Conservation (phyloP, 371 early-diverging fungal species). For the Rhizopus delemar region DNA sequence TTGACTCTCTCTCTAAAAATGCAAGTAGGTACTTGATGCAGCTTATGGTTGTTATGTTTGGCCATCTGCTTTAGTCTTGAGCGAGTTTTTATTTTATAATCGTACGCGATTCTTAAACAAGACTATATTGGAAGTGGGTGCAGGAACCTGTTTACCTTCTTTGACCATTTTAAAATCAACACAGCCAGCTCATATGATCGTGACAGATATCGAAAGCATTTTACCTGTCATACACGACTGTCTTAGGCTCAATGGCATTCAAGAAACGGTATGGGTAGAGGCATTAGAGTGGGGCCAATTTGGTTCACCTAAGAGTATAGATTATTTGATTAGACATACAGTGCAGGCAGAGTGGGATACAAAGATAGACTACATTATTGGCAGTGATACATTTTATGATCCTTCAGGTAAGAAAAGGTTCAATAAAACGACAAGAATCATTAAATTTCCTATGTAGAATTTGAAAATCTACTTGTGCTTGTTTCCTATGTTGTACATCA, state of each 20-base stretch:
- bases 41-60: constrained; percentile 61
- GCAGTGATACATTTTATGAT: constrained; percentile 64
- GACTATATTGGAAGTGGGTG: constrained; percentile 46
- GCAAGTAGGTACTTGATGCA: constrained; percentile 46
- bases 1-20: neutral
- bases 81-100: constrained; percentile 48
- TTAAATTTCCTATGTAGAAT: constrained; percentile 37
- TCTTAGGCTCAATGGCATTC: constrained; percentile 32
- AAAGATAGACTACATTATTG: constrained; percentile 51
- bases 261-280: constrained; percentile 16
- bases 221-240: constrained; percentile 42
- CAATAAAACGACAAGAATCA: neutral
- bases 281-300: constrained; percentile 52
- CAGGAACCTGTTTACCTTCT: constrained; percentile 59
- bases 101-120: constrained; percentile 24
- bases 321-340: constrained; percentile 25
- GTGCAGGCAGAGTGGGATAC: constrained; percentile 22
- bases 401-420: constrained; percentile 41
- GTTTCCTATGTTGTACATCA: constrained; percentile 49
- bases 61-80: constrained; percentile 58
- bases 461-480: constrained; percentile 54
- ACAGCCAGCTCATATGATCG: constrained; percentile 23
- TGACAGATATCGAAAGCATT: constrained; percentile 47
- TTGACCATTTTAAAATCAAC: constrained; percentile 41
- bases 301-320: constrained; percentile 26